Conservation (phyloP, 768 basidiomycete species). For the Russula sp. region DNA sequence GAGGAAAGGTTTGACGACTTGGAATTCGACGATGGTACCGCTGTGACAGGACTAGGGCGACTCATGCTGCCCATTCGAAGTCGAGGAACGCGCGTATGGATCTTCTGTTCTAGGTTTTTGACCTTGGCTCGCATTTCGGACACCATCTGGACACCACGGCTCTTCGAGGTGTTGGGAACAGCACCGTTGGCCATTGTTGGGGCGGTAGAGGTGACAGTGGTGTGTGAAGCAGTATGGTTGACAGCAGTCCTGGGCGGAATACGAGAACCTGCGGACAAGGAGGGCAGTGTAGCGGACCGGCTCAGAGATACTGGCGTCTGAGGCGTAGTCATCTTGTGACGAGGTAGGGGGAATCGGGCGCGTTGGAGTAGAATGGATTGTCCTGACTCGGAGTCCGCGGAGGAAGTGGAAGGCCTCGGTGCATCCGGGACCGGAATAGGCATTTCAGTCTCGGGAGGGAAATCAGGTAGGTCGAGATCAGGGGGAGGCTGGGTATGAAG, state of each 20-base stretch:
- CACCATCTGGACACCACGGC: conserved; percentile 87
- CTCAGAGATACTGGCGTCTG: conserved; percentile 48
- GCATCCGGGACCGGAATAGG: conserved; percentile 17
- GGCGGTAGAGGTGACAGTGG: conserved; percentile 38
- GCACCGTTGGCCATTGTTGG: conserved; percentile 35
- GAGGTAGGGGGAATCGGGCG: conserved; percentile 45
- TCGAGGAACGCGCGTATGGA: conserved; percentile 82
- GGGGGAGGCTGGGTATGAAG: conserved; percentile 57
- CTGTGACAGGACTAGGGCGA: conserved; percentile 40
- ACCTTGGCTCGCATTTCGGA: conserved; percentile 88
- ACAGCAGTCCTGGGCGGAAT: conserved; percentile 46
- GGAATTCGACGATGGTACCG: conserved; percentile 29
- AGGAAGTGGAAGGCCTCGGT: conserved; percentile 26
- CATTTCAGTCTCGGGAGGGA: conserved; percentile 40
- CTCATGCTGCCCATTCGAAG: conserved; percentile 78
- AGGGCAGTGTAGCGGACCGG: conserved; percentile 54
- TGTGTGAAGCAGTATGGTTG: conserved; percentile 34
- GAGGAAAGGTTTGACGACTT: conserved; percentile 24
- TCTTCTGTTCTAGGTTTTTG: conserved; percentile 77
- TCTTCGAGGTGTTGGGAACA: conserved; percentile 55
- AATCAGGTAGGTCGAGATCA: conserved; percentile 59
- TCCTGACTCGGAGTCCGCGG: conserved; percentile 36
- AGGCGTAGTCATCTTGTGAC: conserved; percentile 42
- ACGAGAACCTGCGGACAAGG: conserved; percentile 47
- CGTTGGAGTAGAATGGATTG: conserved; percentile 52